Base-by-base conservation (phyloP, 176 grass and related monocot species). In the Miscanthus lutarioriparius region DNA sequence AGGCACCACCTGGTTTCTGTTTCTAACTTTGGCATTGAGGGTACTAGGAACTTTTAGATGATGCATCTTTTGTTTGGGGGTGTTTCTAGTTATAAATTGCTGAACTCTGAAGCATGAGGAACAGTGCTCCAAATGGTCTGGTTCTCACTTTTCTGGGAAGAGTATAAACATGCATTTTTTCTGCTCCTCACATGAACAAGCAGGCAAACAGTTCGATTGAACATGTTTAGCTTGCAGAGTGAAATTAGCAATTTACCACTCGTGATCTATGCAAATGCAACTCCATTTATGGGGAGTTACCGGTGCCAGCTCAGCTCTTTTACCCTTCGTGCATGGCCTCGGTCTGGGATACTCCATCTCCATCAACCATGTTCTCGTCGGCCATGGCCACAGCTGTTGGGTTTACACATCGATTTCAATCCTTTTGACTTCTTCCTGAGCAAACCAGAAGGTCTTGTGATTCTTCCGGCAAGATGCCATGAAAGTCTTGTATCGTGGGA, bases 1-100 rank as follows among this genome's bases (percentile, higher is more conserved):
- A 12, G 8, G 77, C 17, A 17, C 82, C 65, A 19, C 77, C 67
- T 80, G 74, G 81, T 32, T 84, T 85, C 74, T 93, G 88, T 77
- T 44, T 75, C 30, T 16, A 90, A 44, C 85, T 93, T 75, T 56
- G 74, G 67, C 88, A 83, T 68, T 93, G 36, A 84, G 75, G 87
- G 11, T 64, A 23, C 56, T 15, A 63, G 16, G 17, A 39, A 38
- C 20, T 58, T 64, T 4, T 64, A 14, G 1, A 28, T 28, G 61
- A 64, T 15, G 25, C 3, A 64, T 64, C 4, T 28, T 32, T 65
- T 65, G 26, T 16, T 32, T 32, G 11, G 14, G 22, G 58, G 13
- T 32, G 27, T 32, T 58, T 10, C 44, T n/a, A 23, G 13, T 32
- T 16, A 30, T 16, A 7, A 16, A 30, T 64, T 26, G 62, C 1